A percentile compares a stretch with the other conserved stretches of the same genome.
phyloP scores from a whole-genome alignment of 352 stramenopile genomes.

The Elongisporangium undulatum region DNA sequence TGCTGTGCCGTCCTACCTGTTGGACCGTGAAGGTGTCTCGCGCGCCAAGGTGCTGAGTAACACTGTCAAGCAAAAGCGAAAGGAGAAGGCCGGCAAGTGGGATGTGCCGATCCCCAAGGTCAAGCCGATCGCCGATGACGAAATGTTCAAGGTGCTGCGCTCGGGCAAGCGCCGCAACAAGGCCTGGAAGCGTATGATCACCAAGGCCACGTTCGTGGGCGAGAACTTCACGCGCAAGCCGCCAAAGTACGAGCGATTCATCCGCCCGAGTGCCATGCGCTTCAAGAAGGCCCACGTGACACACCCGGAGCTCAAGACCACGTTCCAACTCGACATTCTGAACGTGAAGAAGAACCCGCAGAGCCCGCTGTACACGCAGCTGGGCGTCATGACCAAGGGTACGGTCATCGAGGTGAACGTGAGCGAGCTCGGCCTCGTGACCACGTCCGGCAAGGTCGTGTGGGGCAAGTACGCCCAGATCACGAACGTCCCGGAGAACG shows the following conservation, averaged over 20 bases:
- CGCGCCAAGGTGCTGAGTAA: constrained; percentile 99
- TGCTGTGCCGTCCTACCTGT: constrained; percentile 97
- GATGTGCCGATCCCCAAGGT: constrained; percentile 99
- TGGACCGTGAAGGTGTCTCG: constrained; percentile 98
- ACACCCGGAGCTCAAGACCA: constrained; percentile 99
- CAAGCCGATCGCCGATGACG: constrained; percentile 98
- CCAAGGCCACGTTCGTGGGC: constrained; percentile 97
- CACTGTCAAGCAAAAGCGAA: constrained; percentile 99
- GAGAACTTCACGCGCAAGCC: constrained; percentile 99
- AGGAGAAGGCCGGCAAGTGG: constrained; percentile 99
- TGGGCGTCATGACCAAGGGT: constrained; percentile 99
- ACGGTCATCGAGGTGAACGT: constrained; percentile 99
- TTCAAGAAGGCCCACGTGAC: constrained; percentile 99
- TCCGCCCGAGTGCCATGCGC: constrained; percentile 97
- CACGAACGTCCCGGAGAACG: constrained; percentile 99
- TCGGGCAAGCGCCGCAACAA: constrained; percentile 97
- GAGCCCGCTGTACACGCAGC: constrained; percentile 94
- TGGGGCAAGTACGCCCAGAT: constrained; percentile 99
- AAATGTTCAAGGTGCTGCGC: constrained; percentile 99
- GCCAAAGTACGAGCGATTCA: constrained; percentile 99
- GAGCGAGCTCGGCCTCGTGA: constrained; percentile 98
- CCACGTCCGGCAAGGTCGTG: constrained; percentile 99
- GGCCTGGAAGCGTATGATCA: constrained; percentile 89
- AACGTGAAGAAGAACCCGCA: constrained; percentile 99
- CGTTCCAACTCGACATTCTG: constrained; percentile 99